phyloP scores from a whole-genome alignment of 306 rosid genomes.

The Lathyrus tuberosus region DNA sequence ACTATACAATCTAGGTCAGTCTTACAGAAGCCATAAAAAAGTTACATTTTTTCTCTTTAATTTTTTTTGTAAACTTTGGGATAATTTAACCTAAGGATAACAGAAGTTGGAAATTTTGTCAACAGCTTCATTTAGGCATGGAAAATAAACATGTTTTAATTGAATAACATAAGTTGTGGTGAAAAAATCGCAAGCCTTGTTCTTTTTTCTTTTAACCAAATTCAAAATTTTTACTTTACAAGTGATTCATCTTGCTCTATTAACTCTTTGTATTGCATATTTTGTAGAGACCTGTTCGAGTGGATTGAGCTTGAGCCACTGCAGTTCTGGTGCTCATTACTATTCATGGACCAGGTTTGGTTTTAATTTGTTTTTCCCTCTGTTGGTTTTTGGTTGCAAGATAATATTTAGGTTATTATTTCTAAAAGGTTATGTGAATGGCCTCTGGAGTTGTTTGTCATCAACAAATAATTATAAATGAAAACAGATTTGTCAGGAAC shows the following conservation, averaged over 20 bases:
- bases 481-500: constrained; percentile 18
- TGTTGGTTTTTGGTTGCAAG: constrained; percentile 30
- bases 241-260: constrained; percentile 36
- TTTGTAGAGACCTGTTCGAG: constrained; percentile 84
- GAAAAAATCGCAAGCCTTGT: constrained; percentile 14
- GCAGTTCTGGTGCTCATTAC: constrained; percentile 87
- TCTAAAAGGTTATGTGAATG: constrained; percentile 25
- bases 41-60: not conserved
- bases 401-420: constrained; percentile 20
- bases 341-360: constrained; percentile 94
- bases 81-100: constrained; percentile 15
- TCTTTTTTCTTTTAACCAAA: constrained; percentile 5
- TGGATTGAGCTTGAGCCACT: constrained; percentile 94
- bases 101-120: constrained; percentile 22
- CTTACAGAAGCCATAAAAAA: constrained; percentile 20
- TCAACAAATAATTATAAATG: not conserved
- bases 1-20: constrained; percentile 85
- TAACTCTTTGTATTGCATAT: constrained; percentile 39
- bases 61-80: constrained; percentile 11
- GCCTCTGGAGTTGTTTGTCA: constrained; percentile 14
- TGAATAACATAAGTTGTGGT: constrained; percentile 14
- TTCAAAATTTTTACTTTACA: constrained; percentile 10
- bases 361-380: constrained; percentile 27
- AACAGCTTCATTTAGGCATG: constrained; percentile 20
- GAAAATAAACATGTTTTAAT: constrained; percentile 7